Evolutionary conservation across 1,284 basidiomycete species (phyloP).

Genomic region (Leccinum subfulvum): DNA sequence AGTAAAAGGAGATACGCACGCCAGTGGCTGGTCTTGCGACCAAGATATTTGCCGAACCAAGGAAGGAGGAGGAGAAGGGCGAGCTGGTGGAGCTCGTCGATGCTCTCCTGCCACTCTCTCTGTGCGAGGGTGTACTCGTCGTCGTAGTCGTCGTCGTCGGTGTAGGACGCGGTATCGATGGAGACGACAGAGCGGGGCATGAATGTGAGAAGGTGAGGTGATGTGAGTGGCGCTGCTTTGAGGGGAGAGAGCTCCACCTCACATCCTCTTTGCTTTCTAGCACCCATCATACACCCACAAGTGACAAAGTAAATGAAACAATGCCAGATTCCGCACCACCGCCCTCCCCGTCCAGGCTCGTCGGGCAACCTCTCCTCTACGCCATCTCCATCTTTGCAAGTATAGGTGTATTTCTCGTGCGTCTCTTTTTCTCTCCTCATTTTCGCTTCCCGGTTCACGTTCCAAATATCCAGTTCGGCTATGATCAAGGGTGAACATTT

Average conservation of each 20-base stretch:
- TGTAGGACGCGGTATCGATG: slow-evolving; percentile 47
- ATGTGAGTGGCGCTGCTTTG: slow-evolving; percentile 11
- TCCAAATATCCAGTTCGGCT: slow-evolving; percentile 66
- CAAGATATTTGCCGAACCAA: slow-evolving; percentile 85
- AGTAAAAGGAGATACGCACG: slow-evolving; percentile 47
- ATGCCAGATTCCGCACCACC: slow-evolving; percentile 41
- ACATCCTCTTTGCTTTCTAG: slow-evolving; percentile 8
- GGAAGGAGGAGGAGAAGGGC: slow-evolving; percentile 80
- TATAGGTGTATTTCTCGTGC: slow-evolving; percentile 84
- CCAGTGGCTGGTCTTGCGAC: slow-evolving; percentile 83
- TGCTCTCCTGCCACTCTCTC: slow-evolving; percentile 89
- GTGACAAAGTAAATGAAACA: slow-evolving; percentile 38
- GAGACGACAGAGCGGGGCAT: slow-evolving; percentile 48
- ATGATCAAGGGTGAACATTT: slow-evolving; percentile 79
- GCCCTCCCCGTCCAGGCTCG: slow-evolving; percentile 52
- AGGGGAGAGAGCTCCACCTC: slow-evolving; percentile 7
- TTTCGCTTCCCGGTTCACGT: slow-evolving; percentile 14
- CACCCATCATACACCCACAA: slow-evolving; percentile 15
- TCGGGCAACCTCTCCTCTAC: slow-evolving; percentile 81
- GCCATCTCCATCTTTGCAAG: slow-evolving; percentile 82
- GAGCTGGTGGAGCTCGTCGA: slow-evolving; percentile 81
- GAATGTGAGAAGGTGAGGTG: neutral
- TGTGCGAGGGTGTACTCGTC: slow-evolving; percentile 74
- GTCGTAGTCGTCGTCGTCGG: slow-evolving; percentile 69
- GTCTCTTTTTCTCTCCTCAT: slow-evolving; percentile 26